A percentile compares a stretch with the other conserved stretches of the same genome.
These are phyloP conservation scores for Exutisphaerella laricina DNA, from an alignment of 2,329 filamentous ascomycete genomes.

Conservation along the genomic window DNA sequence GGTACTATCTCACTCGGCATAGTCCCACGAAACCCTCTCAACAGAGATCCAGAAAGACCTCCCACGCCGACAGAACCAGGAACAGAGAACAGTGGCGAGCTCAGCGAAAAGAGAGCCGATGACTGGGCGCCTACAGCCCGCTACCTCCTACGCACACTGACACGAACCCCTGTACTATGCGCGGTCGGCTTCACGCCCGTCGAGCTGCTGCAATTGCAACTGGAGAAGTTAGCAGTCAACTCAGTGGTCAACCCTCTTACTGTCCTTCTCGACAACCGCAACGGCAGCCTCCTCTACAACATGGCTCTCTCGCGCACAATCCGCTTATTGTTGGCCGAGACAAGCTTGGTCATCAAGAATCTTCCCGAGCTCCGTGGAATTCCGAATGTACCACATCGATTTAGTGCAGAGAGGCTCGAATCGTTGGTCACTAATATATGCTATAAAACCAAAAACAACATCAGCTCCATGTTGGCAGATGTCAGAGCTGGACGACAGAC, in stretches of 20 bases:
- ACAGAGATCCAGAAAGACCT: slow-evolving; percentile 6
- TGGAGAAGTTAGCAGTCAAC: slow-evolving; percentile 72
- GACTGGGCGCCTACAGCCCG: slow-evolving; percentile 39
- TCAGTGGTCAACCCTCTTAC: slow-evolving; percentile 76
- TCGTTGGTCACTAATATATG: slow-evolving; percentile 53
- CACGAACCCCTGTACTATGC: slow-evolving; percentile 56
- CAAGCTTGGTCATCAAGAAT: slow-evolving; percentile 61
- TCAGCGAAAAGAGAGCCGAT: slow-evolving; percentile 12
- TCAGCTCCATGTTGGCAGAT: slow-evolving; percentile 63
- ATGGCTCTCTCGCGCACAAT: slow-evolving; percentile 60
- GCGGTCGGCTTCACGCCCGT: slow-evolving; percentile 54
- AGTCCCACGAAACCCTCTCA: slow-evolving; percentile 37
- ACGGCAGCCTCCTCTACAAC: slow-evolving; percentile 66
- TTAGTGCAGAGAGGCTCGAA: slow-evolving; percentile 57
- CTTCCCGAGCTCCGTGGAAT: slow-evolving; percentile 68
- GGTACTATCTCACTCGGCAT: slow-evolving; percentile 55
- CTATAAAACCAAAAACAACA: slow-evolving; percentile 50
- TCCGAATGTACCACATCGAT: slow-evolving; percentile 55
- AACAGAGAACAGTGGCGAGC: slow-evolving; percentile 11
- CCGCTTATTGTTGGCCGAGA: slow-evolving; percentile 67
- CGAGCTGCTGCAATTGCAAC: slow-evolving; percentile 64
- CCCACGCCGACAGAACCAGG: slow-evolving; percentile 14
- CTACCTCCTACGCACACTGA: slow-evolving; percentile 61
- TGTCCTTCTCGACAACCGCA: slow-evolving; percentile 69
- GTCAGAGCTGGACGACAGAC: slow-evolving; percentile 57